These are phyloP conservation scores for Wolfiporia cocos DNA, from an alignment of 1,284 basidiomycete genomes.

Conservation along the genomic window DNA sequence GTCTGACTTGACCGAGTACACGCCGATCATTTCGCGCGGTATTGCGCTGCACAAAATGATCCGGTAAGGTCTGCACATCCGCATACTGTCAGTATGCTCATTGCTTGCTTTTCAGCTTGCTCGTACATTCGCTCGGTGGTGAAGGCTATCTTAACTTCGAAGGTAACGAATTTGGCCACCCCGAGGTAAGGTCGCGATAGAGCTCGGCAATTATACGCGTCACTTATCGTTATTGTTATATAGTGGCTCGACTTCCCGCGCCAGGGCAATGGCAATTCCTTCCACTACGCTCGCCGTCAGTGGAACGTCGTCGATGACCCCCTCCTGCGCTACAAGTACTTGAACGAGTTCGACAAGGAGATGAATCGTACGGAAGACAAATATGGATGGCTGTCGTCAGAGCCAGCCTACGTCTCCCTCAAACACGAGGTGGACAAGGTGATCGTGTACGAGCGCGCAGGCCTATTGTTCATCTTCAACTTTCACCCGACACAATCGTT, in stretches of 20 bases:
- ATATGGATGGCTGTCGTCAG: constrained; percentile 80
- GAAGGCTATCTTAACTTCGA: constrained; percentile 98
- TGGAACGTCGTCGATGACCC: constrained; percentile 92
- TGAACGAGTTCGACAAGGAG: constrained; percentile 90
- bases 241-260: constrained; percentile 99
- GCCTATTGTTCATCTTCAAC: constrained; percentile 94
- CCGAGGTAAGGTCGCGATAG: constrained; percentile 56
- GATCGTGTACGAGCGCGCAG: constrained; percentile 90
- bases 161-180: constrained; percentile 97
- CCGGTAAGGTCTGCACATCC: constrained; percentile 45
- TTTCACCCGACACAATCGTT: constrained; percentile 89
- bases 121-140: constrained; percentile 90
- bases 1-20: constrained; percentile 86
- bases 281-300: constrained; percentile 92
- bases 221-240: constrained; percentile 1
- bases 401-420: constrained; percentile 89
- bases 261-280: constrained; percentile 91
- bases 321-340: constrained; percentile 84
- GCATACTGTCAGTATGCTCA: neutral
- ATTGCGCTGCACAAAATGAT: constrained; percentile 97
- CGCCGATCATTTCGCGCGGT: constrained; percentile 85
- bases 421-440: constrained; percentile 93
- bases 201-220: neutral
- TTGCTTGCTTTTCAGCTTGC: constrained; percentile 43
- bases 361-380: constrained; percentile 86